A percentile compares a stretch with the other conserved stretches of the same genome.
phyloP scores from a whole-genome alignment of 768 basidiomycete genomes.

The Paxillus ammoniavirescens region DNA sequence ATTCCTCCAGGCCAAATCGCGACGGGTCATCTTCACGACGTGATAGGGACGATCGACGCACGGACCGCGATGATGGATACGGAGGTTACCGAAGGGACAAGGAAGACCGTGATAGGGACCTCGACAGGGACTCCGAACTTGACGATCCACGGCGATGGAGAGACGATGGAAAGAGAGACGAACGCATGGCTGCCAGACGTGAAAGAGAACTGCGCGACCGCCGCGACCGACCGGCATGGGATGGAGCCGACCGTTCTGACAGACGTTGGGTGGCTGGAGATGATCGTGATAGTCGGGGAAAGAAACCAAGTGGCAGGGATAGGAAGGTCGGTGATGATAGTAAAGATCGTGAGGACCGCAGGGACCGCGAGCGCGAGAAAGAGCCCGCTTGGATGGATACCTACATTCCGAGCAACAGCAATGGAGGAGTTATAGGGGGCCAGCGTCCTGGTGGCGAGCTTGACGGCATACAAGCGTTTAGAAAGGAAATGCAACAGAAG shows the following conservation, averaged over 20 bases:
- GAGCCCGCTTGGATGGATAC: conserved; percentile 94
- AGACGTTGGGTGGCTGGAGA: conserved; percentile 59
- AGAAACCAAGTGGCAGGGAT: conserved; percentile 59
- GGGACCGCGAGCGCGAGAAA: conserved; percentile 67
- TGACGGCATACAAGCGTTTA: conserved; percentile 86
- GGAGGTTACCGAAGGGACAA: conserved; percentile 24
- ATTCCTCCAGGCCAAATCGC: conserved; percentile 58
- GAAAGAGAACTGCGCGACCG: conserved; percentile 42
- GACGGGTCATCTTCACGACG: conserved; percentile 55
- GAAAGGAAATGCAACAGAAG: conserved; percentile 79
- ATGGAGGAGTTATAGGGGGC: conserved; percentile 63
- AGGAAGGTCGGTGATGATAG: conserved; percentile 48
- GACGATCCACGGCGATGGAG: conserved; percentile 78
- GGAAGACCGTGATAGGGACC: conserved; percentile 41
- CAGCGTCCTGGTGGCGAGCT: conserved; percentile 62
- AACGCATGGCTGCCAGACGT: conserved; percentile 59
- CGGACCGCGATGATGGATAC: conserved; percentile 32
- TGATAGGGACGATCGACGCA: conserved; percentile 42
- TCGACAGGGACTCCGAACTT: conserved; percentile 48
- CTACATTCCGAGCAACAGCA: conserved; percentile 63
- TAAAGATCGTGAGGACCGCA: conserved; percentile 48
- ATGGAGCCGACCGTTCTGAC: conserved; percentile 45
- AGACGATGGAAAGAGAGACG: conserved; percentile 81
- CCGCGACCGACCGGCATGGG: conserved; percentile 49
- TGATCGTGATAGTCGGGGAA: conserved; percentile 65